Evolutionary conservation across 2,329 filamentous ascomycete species (phyloP).

Genomic region (Trichoderma oligosporum): DNA sequence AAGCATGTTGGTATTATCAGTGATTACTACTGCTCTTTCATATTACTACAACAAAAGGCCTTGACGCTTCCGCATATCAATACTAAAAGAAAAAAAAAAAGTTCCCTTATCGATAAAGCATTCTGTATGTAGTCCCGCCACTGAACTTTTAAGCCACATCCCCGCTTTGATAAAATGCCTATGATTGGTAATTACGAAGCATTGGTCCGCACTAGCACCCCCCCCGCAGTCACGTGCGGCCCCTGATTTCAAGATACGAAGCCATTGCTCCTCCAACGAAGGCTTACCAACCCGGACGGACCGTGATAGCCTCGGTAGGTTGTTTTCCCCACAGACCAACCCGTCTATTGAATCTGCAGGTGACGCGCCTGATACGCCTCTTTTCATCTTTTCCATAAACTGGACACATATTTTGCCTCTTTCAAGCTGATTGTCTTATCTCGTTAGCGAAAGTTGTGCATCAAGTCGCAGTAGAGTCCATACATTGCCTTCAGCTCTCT

Average conservation of each 20-base stretch:
- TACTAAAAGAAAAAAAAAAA: slow-evolving; percentile 26
- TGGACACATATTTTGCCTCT: slow-evolving; percentile 3
- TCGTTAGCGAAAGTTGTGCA: slow-evolving; percentile 1
- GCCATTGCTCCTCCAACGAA: slow-evolving; percentile 5
- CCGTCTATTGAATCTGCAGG: slow-evolving; percentile 8
- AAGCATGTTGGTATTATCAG: slow-evolving; percentile 39
- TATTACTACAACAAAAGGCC: not conserved
- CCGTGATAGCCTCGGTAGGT: slow-evolving; percentile 21
- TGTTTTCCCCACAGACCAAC: slow-evolving; percentile 15
- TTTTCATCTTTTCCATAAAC: slow-evolving; percentile 3
- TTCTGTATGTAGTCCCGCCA: not conserved
- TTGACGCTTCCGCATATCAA: slow-evolving; percentile 3
- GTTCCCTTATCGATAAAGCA: slow-evolving; percentile 35
- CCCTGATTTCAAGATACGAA: not conserved
- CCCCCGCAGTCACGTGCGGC: slow-evolving; percentile 37
- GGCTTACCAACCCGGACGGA: slow-evolving; percentile 15
- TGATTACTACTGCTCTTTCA: slow-evolving; percentile 18
- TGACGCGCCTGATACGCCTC: slow-evolving; percentile 15
- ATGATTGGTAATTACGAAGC: not conserved
- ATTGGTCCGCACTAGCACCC: too few species aligned
- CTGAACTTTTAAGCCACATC: too few species aligned
- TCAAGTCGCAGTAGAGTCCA: slow-evolving; percentile 7
- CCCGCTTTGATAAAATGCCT: not conserved
- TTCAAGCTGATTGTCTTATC: not conserved
- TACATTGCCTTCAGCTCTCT: not conserved